phyloP scores from a whole-genome alignment of 2,329 filamentous ascomycete genomes.

The Aspergillus terreus region DNA sequence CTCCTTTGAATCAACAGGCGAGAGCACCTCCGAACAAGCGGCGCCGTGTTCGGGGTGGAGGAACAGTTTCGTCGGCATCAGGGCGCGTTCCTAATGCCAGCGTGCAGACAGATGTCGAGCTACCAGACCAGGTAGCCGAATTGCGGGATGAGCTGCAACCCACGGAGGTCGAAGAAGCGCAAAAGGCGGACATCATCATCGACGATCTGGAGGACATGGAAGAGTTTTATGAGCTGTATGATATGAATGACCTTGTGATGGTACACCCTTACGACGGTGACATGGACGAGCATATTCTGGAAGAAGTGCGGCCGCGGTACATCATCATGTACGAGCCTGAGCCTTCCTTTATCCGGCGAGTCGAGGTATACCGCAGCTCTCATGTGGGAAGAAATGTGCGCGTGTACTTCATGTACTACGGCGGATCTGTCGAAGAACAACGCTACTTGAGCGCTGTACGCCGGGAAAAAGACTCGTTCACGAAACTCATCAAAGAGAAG shows the following conservation, averaged over 20 bases:
- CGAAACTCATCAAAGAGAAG: constrained; percentile 88
- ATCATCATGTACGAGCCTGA: constrained; percentile 99
- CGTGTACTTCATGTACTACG: constrained; percentile 97
- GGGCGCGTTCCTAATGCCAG: constrained; percentile 69
- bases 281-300: constrained; percentile 91
- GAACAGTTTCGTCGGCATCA: constrained; percentile 53
- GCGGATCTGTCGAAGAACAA: constrained; percentile 91
- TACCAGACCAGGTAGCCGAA: constrained; percentile 73
- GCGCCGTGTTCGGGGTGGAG: constrained; percentile 77
- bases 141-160: constrained; percentile 79
- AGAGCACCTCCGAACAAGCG: constrained; percentile 79
- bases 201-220: constrained; percentile 91
- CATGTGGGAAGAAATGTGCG: constrained; percentile 84
- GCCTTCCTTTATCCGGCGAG: constrained; percentile 84
- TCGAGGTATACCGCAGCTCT: constrained; percentile 94
- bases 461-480: constrained; percentile 96
- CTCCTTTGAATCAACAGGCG: constrained; percentile 40
- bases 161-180: constrained; percentile 70
- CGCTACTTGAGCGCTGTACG: constrained; percentile 83
- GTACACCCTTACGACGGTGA: constrained; percentile 94
- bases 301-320: constrained; percentile 88
- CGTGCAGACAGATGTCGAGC: constrained; percentile 71
- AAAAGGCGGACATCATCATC: constrained; percentile 64
- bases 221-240: constrained; percentile 84
- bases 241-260: constrained; percentile 83